These are phyloP conservation scores for Eucalyptus viminalis DNA, from an alignment of 345 rosid species.

Conservation along the genomic window DNA sequence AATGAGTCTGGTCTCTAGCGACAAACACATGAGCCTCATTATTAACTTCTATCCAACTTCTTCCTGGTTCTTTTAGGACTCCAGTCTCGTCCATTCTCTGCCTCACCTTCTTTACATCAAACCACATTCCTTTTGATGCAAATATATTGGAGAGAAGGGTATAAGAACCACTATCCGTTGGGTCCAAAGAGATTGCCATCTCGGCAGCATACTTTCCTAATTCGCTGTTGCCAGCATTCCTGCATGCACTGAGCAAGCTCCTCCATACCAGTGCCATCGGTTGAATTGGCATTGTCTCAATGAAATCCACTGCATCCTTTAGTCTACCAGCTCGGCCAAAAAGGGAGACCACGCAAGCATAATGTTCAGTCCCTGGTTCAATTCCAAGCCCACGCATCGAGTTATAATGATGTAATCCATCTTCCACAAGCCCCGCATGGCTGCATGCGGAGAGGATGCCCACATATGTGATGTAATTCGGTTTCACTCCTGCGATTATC, in stretches of 20 bases:
- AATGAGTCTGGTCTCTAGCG: background rate
- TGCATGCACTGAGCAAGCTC: constrained; percentile 53
- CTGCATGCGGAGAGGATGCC: constrained; percentile 67
- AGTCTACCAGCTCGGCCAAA: constrained; percentile 52
- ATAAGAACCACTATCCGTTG: constrained; percentile 53
- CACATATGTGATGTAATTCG: constrained; percentile 46
- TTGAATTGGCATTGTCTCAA: constrained; percentile 43
- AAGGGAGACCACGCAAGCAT: constrained; percentile 54
- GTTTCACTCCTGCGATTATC: constrained; percentile 35
- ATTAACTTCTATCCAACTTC: background rate
- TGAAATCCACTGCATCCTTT: constrained; percentile 41
- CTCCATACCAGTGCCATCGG: constrained; percentile 54
- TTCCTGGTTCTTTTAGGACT: background rate
- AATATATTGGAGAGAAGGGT: constrained; percentile 42
- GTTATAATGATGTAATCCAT: constrained; percentile 30
- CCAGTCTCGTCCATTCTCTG: background rate
- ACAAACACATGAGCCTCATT: background rate
- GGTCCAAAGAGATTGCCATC: constrained; percentile 52
- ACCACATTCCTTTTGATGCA: constrained; percentile 69
- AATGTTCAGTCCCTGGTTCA: constrained; percentile 54
- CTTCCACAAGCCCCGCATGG: constrained; percentile 61
- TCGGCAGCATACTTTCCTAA: constrained; percentile 52
- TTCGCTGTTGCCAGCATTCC: constrained; percentile 30
- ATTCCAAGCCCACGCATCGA: constrained; percentile 43
- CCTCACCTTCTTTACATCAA: constrained; percentile 24